Conservation (phyloP, 805 yeast species). For the Metschnikowia kunwiensis region DNA sequence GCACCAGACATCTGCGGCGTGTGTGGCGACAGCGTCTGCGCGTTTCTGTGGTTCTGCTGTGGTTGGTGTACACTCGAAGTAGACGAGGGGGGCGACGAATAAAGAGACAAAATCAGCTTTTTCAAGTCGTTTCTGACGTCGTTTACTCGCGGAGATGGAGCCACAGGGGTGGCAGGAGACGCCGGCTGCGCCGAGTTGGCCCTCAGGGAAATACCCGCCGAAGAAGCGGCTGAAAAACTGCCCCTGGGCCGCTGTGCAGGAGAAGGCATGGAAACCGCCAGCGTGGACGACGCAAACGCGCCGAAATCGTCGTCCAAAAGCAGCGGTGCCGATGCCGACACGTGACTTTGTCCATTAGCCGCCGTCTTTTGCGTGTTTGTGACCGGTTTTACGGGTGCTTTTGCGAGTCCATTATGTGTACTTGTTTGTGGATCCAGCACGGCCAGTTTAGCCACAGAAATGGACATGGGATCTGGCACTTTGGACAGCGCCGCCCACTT, state of each 20-base stretch:
- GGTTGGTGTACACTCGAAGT: conserved; percentile 22
- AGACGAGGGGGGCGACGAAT: conserved; percentile 60
- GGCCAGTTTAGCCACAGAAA: conserved; percentile 13
- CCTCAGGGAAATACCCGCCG: conserved; percentile 5
- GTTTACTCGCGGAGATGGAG: conserved; percentile 3
- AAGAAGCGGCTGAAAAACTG: not conserved
- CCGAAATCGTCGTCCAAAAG: conserved; percentile 43
- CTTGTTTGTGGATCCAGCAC: not conserved
- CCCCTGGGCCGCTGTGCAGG: conserved; percentile 2
- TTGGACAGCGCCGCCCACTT: conserved; percentile 70
- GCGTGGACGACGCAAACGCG: conserved; percentile 31
- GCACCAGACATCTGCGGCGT: too few species aligned
- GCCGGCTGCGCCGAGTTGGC: conserved; percentile 16
- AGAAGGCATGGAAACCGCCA: conserved; percentile 6
- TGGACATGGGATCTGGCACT: conserved; percentile 58
- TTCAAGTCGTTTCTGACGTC: conserved; percentile 57
- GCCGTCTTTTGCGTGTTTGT: not conserved
- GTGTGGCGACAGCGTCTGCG: not conserved
- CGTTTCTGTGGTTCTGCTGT: conserved; percentile 3
- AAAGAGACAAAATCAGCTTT: conserved; percentile 85
- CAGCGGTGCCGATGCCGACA: conserved; percentile 7
- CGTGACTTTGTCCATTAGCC: not conserved
- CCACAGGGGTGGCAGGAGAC: conserved; percentile 6
- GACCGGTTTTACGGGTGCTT: not conserved
- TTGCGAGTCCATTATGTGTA: not conserved